Percentiles rank a stretch among this genome's conserved stretches.
Conservation (phyloP, 257 asterid species). For the Plantago elongata region DNA sequence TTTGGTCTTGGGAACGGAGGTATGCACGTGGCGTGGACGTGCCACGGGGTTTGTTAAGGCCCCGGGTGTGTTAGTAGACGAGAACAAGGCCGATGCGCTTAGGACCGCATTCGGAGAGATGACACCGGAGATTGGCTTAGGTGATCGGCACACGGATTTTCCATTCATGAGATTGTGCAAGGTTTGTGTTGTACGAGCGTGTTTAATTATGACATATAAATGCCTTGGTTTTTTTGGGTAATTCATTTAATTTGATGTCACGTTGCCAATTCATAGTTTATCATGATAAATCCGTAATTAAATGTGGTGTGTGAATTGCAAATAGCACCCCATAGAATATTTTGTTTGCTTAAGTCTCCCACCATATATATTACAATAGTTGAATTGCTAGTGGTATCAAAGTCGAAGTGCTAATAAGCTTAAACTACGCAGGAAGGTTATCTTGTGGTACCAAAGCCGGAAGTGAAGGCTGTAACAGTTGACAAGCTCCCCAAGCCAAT, state of each 20-base stretch:
- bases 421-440: constrained; percentile 41
- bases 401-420: not conserved
- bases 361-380: no score
- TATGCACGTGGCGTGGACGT: constrained; percentile 36
- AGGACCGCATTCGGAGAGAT: constrained; percentile 42
- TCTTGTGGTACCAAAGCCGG: constrained; percentile 48
- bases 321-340: no score
- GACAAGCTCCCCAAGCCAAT: constrained; percentile 57
- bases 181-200: constrained; percentile 22
- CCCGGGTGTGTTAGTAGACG: constrained; percentile 53
- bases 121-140: constrained; percentile 52
- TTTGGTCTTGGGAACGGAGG: constrained; percentile 59
- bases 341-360: no score
- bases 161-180: constrained; percentile 55
- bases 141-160: constrained; percentile 48
- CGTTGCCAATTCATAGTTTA: no score
- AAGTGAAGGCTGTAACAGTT: constrained; percentile 33
- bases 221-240: no score
- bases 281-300: no score
- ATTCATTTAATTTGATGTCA: not conserved
- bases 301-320: no score
- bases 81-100: constrained; percentile 39
- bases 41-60: constrained; percentile 49
- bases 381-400: no score
- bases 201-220: not conserved